Conservation (phyloP, 257 asterid species). For the Ophiorrhiza pumila region DNA sequence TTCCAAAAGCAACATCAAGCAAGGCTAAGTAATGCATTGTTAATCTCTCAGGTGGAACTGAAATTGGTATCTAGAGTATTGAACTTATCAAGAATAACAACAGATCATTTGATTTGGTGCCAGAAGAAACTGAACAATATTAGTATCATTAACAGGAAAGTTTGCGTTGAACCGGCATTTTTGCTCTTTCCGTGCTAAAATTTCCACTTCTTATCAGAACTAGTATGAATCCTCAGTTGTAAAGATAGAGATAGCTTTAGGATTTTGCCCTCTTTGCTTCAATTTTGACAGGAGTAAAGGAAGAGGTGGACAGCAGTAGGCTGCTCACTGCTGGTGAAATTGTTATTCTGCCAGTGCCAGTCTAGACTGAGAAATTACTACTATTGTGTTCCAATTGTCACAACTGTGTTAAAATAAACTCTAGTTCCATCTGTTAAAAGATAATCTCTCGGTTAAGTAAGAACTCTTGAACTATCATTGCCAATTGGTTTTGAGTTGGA, state of each 20-base stretch:
- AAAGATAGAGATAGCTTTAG: background rate
- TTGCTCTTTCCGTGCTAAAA: conserved; percentile 74
- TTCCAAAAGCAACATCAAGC: conserved; percentile 42
- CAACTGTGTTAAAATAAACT: background rate
- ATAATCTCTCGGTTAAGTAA: too few relatives aligned
- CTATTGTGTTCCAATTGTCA: background rate
- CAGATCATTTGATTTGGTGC: conserved; percentile 69
- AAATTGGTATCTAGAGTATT: conserved; percentile 59
- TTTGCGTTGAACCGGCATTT: conserved; percentile 58
- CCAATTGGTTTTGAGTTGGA: too few relatives aligned
- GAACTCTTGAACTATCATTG: too few relatives aligned
- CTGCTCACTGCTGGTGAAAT: background rate
- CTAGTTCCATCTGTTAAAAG: background rate
- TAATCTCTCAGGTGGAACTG: conserved; percentile 57
- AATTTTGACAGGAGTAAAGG: conserved; percentile 20
- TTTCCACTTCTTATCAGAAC: background rate
- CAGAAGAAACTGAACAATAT: conserved; percentile 53
- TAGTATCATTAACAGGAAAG: conserved; percentile 46
- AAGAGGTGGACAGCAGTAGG: conserved; percentile 17
- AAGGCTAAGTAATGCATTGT: conserved; percentile 19
- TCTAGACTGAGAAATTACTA: background rate
- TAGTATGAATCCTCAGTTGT: background rate
- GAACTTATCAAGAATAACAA: conserved; percentile 48
- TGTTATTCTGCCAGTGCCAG: conserved; percentile 1
- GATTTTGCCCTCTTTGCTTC: conserved; percentile 24